Evolutionary conservation across 2,329 filamentous ascomycete species (phyloP), one percentile per base, ranked within the genome.

Genomic region (Helminthosporium solani): DNA sequence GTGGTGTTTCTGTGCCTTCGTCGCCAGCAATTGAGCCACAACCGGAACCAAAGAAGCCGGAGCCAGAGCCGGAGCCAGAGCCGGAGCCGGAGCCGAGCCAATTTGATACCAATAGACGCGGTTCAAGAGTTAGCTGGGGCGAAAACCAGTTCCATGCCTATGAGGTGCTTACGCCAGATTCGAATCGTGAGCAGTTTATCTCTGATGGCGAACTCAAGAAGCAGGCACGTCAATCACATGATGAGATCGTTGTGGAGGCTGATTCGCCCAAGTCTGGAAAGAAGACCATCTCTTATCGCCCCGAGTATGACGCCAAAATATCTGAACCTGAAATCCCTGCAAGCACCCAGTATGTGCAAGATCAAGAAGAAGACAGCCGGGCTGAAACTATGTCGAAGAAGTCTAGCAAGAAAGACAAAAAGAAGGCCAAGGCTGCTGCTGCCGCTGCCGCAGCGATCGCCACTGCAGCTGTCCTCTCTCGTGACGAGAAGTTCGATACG

Each of bases 101-200:
- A 18, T 60, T 61, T 18, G 62, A 63, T 15, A 45, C 47, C 2
- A 59, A 45, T 35, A 49, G 47, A 37, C 61, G 61, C 42, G 58
- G 53, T 18, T 64, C 67, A 15, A 66, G 70, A 38, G 74, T 77
- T 35, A 74, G 72, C 23, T 78, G 75, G 75, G 75, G 75, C 23
- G 70, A 72, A 42, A 72, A 77, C 43, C 66, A 73, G 46, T 75
- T 73, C 33, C 70, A 73, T 37, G 66, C 73, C 46, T 78, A 75
- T 38, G 73, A 77, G 40, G 71, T 73, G 2, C 66, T 63, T 5
- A 76, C 74, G 1, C 74, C 75, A 3, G 72, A 76, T 20, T 70
- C 71, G 7, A 62, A 56, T 42, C 67, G 67, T 15, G 72, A 73
- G 25, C 53, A 66, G 14, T 70, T 64, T 40, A 61, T 71, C 28